Evolutionary conservation across 768 basidiomycete genomes (phyloP).

Genomic region (Cystobasidium ongulense): DNA sequence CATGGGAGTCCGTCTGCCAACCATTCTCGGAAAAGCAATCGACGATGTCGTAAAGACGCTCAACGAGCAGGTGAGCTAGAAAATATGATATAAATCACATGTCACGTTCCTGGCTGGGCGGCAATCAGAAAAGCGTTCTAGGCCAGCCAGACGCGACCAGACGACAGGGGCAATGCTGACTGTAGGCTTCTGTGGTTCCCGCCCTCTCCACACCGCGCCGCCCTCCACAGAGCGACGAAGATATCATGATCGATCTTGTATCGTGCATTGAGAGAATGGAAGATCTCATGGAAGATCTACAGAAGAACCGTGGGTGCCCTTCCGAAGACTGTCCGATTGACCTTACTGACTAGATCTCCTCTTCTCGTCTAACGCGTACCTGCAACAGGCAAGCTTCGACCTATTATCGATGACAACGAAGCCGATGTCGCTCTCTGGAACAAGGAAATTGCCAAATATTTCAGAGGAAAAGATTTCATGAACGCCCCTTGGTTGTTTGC

Average conservation of each 20-base stretch:
- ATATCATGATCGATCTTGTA: constrained; percentile 72
- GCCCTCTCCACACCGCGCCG: too few relatives aligned
- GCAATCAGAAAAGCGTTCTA: too few relatives aligned
- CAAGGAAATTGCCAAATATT: constrained; percentile 90
- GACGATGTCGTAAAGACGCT: constrained; percentile 82
- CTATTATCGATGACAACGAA: constrained; percentile 81
- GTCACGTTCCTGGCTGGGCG: constrained; percentile 11
- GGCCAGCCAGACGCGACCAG: too few relatives aligned
- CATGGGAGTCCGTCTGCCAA: constrained; percentile 91
- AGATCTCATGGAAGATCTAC: constrained; percentile 74
- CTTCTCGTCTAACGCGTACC: background rate
- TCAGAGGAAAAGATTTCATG: constrained; percentile 90
- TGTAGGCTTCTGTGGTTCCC: background rate
- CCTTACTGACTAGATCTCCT: background rate
- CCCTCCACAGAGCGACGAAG: constrained; percentile 59
- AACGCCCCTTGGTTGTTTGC: constrained; percentile 95
- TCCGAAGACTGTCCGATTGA: background rate
- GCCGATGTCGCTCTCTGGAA: constrained; percentile 93
- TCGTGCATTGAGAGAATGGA: constrained; percentile 84
- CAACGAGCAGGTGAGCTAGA: constrained; percentile 53
- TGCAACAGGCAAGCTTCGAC: constrained; percentile 59
- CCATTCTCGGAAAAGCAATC: constrained; percentile 90
- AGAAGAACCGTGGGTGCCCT: constrained; percentile 42
- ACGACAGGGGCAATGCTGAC: constrained; percentile 1
- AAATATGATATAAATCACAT: background rate